Evolutionary conservation across 192 early-diverging fungal species (phyloP).

Genomic region (Backusella westeae): DNA sequence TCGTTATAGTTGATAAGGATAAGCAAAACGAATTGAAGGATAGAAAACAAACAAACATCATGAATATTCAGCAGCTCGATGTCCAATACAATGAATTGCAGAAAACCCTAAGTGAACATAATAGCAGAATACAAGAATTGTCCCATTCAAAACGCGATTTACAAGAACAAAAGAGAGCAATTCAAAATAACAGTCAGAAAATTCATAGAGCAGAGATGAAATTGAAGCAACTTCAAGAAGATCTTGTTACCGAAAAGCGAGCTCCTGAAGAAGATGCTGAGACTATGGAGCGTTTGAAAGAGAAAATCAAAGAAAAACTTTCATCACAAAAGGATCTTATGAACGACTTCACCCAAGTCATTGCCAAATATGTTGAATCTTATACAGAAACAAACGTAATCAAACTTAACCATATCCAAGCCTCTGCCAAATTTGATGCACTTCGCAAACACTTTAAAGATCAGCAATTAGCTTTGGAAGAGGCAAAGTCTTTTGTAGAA

Average conservation of each 20-base stretch:
- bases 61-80: slow-evolving; percentile 29
- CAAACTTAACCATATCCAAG: neutral
- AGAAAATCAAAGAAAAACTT: neutral
- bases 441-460: neutral
- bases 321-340: neutral
- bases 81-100: slow-evolving; percentile 33
- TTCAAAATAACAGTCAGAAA: neutral
- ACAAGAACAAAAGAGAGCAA: neutral
- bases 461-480: slow-evolving; percentile 20
- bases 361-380: neutral
- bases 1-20: slow-evolving; percentile 42
- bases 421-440: neutral
- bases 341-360: neutral
- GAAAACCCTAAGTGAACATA: slow-evolving; percentile 24
- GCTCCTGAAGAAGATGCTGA: neutral
- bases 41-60: slow-evolving; percentile 21
- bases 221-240: neutral
- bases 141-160: neutral
- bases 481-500: slow-evolving; percentile 13
- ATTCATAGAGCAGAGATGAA: neutral
- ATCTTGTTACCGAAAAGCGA: neutral
- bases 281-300: neutral
- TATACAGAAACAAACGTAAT: neutral
- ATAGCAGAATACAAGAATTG: slow-evolving; percentile 8
- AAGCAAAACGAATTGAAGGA: slow-evolving; percentile 35